phyloP scores from a whole-genome alignment of 2,329 filamentous ascomycete genomes.

The Colletotrichum costaricense region DNA sequence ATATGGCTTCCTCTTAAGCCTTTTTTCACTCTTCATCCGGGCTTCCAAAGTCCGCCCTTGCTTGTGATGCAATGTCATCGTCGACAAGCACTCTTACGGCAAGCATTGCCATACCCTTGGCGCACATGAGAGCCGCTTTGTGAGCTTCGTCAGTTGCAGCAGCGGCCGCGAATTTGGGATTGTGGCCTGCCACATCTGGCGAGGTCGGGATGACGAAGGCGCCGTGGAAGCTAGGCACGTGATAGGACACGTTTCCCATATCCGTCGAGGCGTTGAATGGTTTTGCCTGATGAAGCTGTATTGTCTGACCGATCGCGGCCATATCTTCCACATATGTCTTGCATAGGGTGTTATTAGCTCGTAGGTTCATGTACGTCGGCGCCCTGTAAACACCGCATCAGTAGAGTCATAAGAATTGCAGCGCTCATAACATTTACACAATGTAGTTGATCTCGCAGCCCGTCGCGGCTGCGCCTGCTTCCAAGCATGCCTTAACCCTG shows the following conservation, averaged over 20 bases:
- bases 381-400: constrained; percentile 36
- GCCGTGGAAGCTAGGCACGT: constrained; percentile 59
- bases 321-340: constrained; percentile 56
- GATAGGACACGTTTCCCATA: constrained; percentile 63
- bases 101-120: constrained; percentile 56
- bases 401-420: not conserved
- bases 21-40: constrained; percentile 1
- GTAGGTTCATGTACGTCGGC: constrained; percentile 57
- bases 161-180: constrained; percentile 55
- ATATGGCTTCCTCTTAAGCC: not conserved
- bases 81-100: constrained; percentile 45
- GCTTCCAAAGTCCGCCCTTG: constrained; percentile 15
- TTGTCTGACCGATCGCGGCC: constrained; percentile 49
- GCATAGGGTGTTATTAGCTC: constrained; percentile 57
- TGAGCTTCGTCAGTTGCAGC: constrained; percentile 54
- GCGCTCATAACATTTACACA: constrained; percentile 39
- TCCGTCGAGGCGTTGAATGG: constrained; percentile 56
- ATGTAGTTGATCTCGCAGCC: constrained; percentile 50
- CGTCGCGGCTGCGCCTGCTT: constrained; percentile 48
- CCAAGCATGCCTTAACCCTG: constrained; percentile 50
- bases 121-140: constrained; percentile 53
- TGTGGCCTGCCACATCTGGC: constrained; percentile 50
- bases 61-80: constrained; percentile 23
- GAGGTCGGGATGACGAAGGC: constrained; percentile 56
- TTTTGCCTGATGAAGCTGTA: constrained; percentile 48